These are phyloP conservation scores for Beta macrorhiza DNA, from an alignment of 179 eudicot species.

Conservation along the genomic window DNA sequence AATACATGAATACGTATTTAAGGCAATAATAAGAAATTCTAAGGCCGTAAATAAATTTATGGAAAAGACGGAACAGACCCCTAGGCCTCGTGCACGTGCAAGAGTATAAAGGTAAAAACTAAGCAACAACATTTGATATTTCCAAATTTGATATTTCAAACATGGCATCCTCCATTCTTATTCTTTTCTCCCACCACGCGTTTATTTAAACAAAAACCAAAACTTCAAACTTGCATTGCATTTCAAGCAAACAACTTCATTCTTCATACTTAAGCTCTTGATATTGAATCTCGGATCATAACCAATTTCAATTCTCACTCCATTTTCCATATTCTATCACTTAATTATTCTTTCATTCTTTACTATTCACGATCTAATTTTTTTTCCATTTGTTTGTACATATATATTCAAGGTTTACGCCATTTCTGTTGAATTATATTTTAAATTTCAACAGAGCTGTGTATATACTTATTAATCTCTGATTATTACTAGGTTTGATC, in stretches of 20 bases:
- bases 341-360: not conserved
- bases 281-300: not conserved
- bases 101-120: not conserved
- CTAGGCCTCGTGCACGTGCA: not conserved
- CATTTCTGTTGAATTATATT: slow-evolving; percentile 31
- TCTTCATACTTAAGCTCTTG: not conserved
- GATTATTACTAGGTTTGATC: slow-evolving; percentile 9
- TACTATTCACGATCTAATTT: not conserved
- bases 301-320: not conserved
- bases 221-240: not conserved
- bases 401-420: slow-evolving; percentile 5
- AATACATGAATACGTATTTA: too few relatives aligned
- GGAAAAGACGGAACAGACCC: too few relatives aligned
- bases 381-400: not conserved
- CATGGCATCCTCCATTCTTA: not conserved
- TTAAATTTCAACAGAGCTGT: slow-evolving; percentile 22
- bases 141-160: slow-evolving; percentile 1
- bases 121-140: too few relatives aligned
- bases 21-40: too few relatives aligned
- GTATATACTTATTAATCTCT: slow-evolving; percentile 14
- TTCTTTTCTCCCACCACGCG: slow-evolving; percentile 2
- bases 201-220: not conserved
- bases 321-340: slow-evolving; percentile 4
- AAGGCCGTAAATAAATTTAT: too few relatives aligned
- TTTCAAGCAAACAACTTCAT: not conserved